Base-by-base conservation (phyloP, 257 asterid species). In the Jasminum sambac region DNA sequence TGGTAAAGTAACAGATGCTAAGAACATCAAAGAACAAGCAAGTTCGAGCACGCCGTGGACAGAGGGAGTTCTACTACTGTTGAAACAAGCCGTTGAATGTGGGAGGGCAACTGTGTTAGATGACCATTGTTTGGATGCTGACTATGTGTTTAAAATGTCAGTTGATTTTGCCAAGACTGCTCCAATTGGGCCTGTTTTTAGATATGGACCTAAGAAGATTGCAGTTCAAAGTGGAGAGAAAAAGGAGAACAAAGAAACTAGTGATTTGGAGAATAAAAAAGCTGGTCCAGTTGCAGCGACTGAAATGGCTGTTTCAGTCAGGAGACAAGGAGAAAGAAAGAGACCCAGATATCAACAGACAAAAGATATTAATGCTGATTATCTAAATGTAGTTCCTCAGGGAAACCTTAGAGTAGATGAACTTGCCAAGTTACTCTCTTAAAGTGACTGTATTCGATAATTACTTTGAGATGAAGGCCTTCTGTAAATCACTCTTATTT, bases 371-470 rank as follows among this genome's bases (percentile, higher is more conserved):
- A 83, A 78, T 75, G 85, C 57, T 34, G 88, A 88, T 75, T 79
- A 79, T 79, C 74, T 87, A 50, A 88, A 86, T 70, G 78, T 83
- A 36, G 84, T 69, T 64, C 95, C 88, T 12, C 86, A 74, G 72
- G 98, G 98, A 68, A 83, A 73, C 76, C 78, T 91, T 66, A 79
- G 92, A 68, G 87, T 94, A n/a, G 96, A 94, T 76, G 96, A 94
- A 80, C 96, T 89, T 67, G 97, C 99, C 23, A 91, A 89, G 69
- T 83, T 94, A 65, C 88, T 92, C 59, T 75, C 83, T 59, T 89
- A 74, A 77, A 62, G 72, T 70, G 59, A 61, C 63, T 16, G 25
- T 19, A 55, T 19, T 55, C 1, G 23, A 8, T 10, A 55, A 21
- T 19, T 30, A 37, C 16, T 40, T 68, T n/a, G 16, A 0, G 60